Base-by-base conservation (phyloP, 139 green algal genomes). In the Yamagishiella unicocca region DNA sequence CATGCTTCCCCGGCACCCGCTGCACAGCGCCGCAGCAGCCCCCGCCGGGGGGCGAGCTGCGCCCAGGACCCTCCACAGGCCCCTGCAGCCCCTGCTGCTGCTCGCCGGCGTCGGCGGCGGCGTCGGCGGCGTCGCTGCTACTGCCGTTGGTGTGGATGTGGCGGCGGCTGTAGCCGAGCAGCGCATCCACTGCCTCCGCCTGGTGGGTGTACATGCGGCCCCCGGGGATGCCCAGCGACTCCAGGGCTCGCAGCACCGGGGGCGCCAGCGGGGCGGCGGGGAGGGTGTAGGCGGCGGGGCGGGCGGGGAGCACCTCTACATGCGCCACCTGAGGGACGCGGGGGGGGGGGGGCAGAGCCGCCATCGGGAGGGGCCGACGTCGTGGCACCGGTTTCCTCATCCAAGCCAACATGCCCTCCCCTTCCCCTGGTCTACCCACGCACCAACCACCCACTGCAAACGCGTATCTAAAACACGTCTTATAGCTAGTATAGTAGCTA, bases 321-420 rank as follows among this genome's bases (percentile, higher is more conserved):
- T 98, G 93, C 19, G 93, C 88, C 38, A 95, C 88, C 94, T 97
- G 92, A 33, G 0, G n/a, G n/a, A n/a, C n/a, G n/a, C 10, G 46
- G 53, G 45, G 31, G 19, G 50, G 33, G 17, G 35, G n/a, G n/a
- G n/a, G n/a, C n/a, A n/a, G n/a, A n/a, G n/a, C n/a, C n/a, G n/a
- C n/a, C n/a, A n/a, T n/a, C n/a, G n/a, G n/a, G n/a, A n/a, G n/a
- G n/a, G n/a, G n/a, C n/a, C n/a, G n/a, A n/a, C n/a, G n/a, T n/a
- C n/a, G n/a, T n/a, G n/a, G n/a, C n/a, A n/a, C n/a, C n/a, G n/a
- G n/a, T n/a, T n/a, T n/a, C n/a, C n/a, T n/a, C n/a, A n/a, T n/a
- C n/a, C n/a, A n/a, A n/a, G n/a, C n/a, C n/a, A n/a, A n/a, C n/a
- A n/a, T n/a, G n/a, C n/a, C n/a, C n/a, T n/a, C n/a, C n/a, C n/a